These are phyloP conservation scores for Filobasidium uniguttulatum DNA, from an alignment of 1,284 basidiomycete genomes.

Conservation along the genomic window DNA sequence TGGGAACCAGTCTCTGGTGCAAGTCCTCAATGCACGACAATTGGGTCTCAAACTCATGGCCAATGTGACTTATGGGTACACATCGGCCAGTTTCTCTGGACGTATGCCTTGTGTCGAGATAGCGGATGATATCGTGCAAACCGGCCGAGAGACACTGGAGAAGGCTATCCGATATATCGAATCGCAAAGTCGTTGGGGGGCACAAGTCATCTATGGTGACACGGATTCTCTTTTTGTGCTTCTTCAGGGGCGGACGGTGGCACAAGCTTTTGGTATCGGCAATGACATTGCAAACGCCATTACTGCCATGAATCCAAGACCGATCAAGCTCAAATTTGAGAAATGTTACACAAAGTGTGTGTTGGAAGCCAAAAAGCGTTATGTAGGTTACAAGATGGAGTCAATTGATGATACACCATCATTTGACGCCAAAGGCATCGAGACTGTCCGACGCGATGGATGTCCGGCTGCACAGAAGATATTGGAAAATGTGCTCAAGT, in stretches of 20 bases:
- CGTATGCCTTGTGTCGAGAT: conserved; percentile 98
- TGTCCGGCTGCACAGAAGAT: conserved; percentile 78
- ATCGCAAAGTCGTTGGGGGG: conserved; percentile 66
- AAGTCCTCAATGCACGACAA: conserved; percentile 74
- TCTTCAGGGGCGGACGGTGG: conserved; percentile 73
- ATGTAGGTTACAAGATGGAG: conserved; percentile 93
- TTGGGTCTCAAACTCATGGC: conserved; percentile 68
- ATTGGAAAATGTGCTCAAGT: conserved; percentile 77
- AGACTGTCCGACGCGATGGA: conserved; percentile 85
- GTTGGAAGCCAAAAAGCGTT: conserved; percentile 89
- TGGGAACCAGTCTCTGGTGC: conserved; percentile 57
- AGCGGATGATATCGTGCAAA: conserved; percentile 94
- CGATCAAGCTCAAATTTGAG: conserved; percentile 92
- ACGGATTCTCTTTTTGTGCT: conserved; percentile 92
- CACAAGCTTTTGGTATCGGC: conserved; percentile 84
- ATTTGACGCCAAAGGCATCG: conserved; percentile 96
- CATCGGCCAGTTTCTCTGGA: conserved; percentile 81
- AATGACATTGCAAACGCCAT: conserved; percentile 80
- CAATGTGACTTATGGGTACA: conserved; percentile 93
- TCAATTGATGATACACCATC: conserved; percentile 58
- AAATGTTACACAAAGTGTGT: conserved; percentile 80
- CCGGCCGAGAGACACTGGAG: conserved; percentile 85
- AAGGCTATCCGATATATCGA: conserved; percentile 80
- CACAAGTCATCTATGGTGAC: conserved; percentile 87
- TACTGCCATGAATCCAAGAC: conserved; percentile 73